A percentile compares a stretch with the other conserved stretches of the same genome.
These are phyloP conservation scores for Penicillium sp. DNA, from an alignment of 2,329 filamentous ascomycete species.

Conservation along the genomic window DNA sequence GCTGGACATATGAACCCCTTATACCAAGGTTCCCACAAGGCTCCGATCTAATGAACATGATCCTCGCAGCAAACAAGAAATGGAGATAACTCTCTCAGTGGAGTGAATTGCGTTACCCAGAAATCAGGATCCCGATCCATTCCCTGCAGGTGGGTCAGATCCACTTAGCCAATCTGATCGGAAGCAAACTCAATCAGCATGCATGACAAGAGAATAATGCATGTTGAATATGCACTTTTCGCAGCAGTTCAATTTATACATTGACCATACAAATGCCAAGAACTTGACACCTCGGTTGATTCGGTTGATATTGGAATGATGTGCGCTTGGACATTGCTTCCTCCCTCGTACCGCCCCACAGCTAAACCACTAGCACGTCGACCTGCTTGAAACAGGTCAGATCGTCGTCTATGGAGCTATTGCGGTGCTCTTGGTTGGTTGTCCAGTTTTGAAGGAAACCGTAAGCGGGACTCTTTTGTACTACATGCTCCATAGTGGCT, in stretches of 20 bases:
- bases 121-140: background rate
- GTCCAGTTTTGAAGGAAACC: background rate
- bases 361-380: background rate
- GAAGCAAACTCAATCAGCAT: background rate
- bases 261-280: background rate
- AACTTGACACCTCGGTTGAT: background rate
- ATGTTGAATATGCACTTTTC: background rate
- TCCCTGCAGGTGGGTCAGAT: background rate
- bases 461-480: background rate
- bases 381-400: conserved; percentile 2
- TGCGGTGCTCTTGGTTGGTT: background rate
- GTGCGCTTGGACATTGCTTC: background rate
- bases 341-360: background rate
- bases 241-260: background rate
- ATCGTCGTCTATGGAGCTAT: conserved; percentile 1
- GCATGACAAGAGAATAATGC: background rate
- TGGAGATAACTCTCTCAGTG: background rate
- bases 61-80: background rate
- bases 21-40: too few species aligned
- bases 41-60: background rate
- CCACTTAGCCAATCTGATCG: background rate
- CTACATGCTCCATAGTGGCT: background rate
- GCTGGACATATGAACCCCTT: background rate
- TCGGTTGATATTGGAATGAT: background rate
- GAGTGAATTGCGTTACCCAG: background rate